These are phyloP conservation scores for Schizothecium vesticola DNA, from an alignment of 495 filamentous ascomycete species.

Conservation along the genomic window DNA sequence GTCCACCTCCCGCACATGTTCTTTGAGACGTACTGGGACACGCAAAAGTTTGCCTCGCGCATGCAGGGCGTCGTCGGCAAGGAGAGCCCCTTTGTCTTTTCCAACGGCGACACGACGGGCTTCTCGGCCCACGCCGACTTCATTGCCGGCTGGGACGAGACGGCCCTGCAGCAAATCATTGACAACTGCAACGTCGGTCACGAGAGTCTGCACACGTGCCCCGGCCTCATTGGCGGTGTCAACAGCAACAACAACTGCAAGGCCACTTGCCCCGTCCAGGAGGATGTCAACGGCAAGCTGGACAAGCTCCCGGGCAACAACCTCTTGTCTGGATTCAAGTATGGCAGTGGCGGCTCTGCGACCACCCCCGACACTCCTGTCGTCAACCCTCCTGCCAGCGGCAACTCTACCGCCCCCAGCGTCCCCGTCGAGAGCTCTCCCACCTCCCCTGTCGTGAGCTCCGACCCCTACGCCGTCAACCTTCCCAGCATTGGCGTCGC, in stretches of 20 bases:
- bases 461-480: background rate
- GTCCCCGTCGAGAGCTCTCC: conserved; percentile 1
- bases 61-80: conserved; percentile 51
- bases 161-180: conserved; percentile 55
- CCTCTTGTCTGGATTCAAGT: conserved; percentile 37
- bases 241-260: conserved; percentile 43
- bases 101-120: conserved; percentile 56
- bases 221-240: conserved; percentile 38
- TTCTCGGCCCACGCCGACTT: conserved; percentile 64
- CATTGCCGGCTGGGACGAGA: conserved; percentile 64
- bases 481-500: background rate
- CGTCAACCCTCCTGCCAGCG: background rate
- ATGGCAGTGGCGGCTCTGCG: conserved; percentile 28
- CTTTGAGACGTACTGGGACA: conserved; percentile 63
- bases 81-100: conserved; percentile 59
- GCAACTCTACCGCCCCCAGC: background rate
- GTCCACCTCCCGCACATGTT: conserved; percentile 57
- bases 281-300: conserved; percentile 28
- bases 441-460: conserved; percentile 1
- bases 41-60: conserved; percentile 46
- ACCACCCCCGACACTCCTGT: conserved; percentile 20
- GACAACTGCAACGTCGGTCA: conserved; percentile 53
- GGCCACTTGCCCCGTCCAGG: conserved; percentile 38
- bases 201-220: conserved; percentile 51
- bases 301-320: conserved; percentile 57